A percentile compares a stretch with the other conserved stretches of the same genome.
Evolutionary conservation across 129 eudicot species (phyloP).

Genomic region (Apium graveolens): DNA sequence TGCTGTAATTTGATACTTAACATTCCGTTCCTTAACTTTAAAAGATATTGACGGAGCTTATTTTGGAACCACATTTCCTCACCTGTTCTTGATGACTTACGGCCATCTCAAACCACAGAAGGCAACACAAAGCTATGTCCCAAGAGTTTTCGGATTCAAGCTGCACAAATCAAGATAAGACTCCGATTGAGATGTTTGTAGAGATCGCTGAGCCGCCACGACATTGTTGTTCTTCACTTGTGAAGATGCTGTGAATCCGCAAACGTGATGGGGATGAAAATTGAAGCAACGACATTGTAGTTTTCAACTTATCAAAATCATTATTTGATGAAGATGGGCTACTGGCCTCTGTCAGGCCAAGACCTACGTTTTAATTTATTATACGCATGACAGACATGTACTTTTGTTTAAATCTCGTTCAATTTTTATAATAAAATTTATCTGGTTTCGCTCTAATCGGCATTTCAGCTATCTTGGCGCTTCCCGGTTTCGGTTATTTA

Average conservation of each 20-base stretch:
- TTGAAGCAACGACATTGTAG: constrained; percentile 21
- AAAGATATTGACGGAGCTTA: constrained; percentile 89
- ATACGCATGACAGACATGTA: not conserved
- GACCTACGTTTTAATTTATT: not conserved
- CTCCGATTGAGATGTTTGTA: no score
- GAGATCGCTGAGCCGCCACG: constrained; percentile 59
- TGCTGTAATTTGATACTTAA: not conserved
- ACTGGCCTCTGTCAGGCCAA: constrained; percentile 12
- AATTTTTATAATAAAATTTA: not conserved
- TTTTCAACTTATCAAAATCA: constrained; percentile 17
- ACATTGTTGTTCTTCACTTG: not conserved
- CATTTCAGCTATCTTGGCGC: not conserved
- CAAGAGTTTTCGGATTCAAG: constrained; percentile 87
- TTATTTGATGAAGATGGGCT: constrained; percentile 4
- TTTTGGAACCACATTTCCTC: constrained; percentile 96
- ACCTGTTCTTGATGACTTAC: constrained; percentile 82
- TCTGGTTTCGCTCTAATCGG: no score
- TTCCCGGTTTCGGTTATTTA: not conserved
- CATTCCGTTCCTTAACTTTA: constrained; percentile 34
- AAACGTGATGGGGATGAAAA: constrained; percentile 16
- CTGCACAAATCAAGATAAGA: constrained; percentile 60
- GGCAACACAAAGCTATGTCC: constrained; percentile 59
- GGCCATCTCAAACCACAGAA: constrained; percentile 87
- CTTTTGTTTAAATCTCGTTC: not conserved
- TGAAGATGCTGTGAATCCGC: not conserved